Evolutionary conservation across 768 basidiomycete genomes (phyloP), one percentile per base, ranked within the genome.

Genomic region (Hemileccinum impolitum): DNA sequence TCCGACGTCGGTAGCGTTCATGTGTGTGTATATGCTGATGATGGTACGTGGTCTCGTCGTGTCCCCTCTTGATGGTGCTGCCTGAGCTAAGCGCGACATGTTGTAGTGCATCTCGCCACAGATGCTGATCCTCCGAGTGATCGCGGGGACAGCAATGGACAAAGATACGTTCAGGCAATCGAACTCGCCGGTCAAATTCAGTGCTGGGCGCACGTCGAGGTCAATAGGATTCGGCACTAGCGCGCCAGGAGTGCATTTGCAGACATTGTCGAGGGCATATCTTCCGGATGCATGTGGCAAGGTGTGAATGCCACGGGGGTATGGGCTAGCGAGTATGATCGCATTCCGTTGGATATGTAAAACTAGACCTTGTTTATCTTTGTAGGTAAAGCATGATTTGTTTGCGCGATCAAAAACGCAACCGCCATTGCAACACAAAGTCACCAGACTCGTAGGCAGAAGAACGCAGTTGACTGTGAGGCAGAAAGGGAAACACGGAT

Each of bases 21-120:
- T 40, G 3, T 31, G 17, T 3, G 43, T 65, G 7, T 55, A 61
- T 26, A 3, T 56, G 13, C 6, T 56, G 40, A 47, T 59, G 50
- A 66, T 60, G 57, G 63, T 64, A 10, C 14, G 48, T 50, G 3
- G 12, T 38, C 11, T 34, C n/a, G n/a, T n/a, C n/a, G n/a, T n/a
- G n/a, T n/a, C n/a, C n/a, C 14, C 11, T 26, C 14, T 6, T 21
- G 14, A 19, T 15, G 17, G 14, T 3, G 18, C n/a, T 12, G 21
- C 18, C 17, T 31, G 7, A 19, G 9, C 26, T 41, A 25, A 40
- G 1, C 17, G 8, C 2, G 28, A 18, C n/a, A 8, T 9, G 3
- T n/a, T 6, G 6, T 34, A 66, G 63, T 64, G 56, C 36, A 61
- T 66, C 47, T 61, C 64, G 17, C 62, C 64, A 1, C 64, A 62